Conservation (phyloP, 2,329 filamentous ascomycete genomes). For the Ustilaginoidea virens region DNA sequence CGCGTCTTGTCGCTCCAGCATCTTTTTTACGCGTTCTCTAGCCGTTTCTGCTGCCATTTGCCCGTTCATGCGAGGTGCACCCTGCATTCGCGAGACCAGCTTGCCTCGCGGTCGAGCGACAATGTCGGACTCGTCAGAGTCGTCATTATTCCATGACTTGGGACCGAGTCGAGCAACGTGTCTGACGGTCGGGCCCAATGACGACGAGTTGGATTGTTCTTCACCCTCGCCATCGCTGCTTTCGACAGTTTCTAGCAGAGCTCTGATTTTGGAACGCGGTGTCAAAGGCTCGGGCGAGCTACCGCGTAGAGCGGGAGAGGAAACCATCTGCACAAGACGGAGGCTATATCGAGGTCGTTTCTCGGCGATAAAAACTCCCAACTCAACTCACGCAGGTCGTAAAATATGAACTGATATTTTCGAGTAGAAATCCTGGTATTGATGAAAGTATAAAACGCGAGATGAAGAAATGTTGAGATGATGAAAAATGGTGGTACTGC, state of each 20-base stretch:
- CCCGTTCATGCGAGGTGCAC: conserved; percentile 6
- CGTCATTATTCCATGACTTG: conserved; percentile 18
- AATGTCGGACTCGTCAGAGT: conserved; percentile 26
- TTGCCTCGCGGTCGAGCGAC: conserved; percentile 40
- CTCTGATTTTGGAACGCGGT: conserved; percentile 38
- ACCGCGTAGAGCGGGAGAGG: conserved; percentile 27
- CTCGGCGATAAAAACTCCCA: too few species aligned
- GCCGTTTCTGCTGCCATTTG: conserved; percentile 14
- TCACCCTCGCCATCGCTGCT: conserved; percentile 31
- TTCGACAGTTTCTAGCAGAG: conserved; percentile 34
- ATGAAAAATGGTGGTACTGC: too few species aligned
- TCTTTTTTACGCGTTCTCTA: conserved; percentile 26
- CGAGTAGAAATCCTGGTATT: too few species aligned
- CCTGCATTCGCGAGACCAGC: conserved; percentile 49
- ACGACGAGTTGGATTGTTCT: neutral
- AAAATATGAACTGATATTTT: too few species aligned
- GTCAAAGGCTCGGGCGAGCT: conserved; percentile 29
- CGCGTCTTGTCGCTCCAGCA: conserved; percentile 19
- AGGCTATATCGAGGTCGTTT: too few species aligned
- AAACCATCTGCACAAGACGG: too few species aligned
- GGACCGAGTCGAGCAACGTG: too few species aligned
- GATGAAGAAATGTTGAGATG: neutral
- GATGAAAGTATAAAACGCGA: neutral
- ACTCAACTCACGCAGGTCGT: too few species aligned
- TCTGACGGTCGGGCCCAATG: too few species aligned